These are phyloP conservation scores for Phaffia rhodozyma DNA, from an alignment of 1,284 basidiomycete species.

Conservation along the genomic window DNA sequence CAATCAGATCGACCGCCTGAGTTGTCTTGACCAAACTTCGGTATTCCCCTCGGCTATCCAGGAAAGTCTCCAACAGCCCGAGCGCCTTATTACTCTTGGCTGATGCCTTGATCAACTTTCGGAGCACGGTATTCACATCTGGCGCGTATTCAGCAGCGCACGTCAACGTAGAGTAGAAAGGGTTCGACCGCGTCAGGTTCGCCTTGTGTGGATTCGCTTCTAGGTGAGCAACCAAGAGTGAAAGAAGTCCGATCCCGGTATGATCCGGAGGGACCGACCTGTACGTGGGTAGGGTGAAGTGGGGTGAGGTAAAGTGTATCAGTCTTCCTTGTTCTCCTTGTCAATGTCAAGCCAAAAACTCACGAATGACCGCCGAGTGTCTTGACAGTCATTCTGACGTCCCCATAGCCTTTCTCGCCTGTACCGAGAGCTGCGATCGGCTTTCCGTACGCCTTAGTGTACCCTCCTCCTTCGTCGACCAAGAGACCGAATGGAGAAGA, in stretches of 20 bases:
- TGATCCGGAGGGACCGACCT: conserved; percentile 25
- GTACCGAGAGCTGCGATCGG: conserved; percentile 44
- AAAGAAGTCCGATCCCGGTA: conserved; percentile 33
- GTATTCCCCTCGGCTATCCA: conserved; percentile 20
- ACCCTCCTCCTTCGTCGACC: conserved; percentile 40
- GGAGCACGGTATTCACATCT: conserved; percentile 19
- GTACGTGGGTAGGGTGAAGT: conserved; percentile 18
- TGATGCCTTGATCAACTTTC: conserved; percentile 22
- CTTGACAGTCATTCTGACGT: conserved; percentile 44
- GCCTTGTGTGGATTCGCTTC: conserved; percentile 30
- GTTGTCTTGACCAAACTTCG: conserved; percentile 30
- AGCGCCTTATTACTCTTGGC: conserved; percentile 28
- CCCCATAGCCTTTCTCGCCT: conserved; percentile 51
- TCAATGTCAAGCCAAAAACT: conserved; percentile 32
- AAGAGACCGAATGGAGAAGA: conserved; percentile 45
- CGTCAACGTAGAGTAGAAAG: conserved; percentile 16
- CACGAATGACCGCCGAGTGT: conserved; percentile 58
- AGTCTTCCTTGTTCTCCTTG: too few species aligned
- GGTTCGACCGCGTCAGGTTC: conserved; percentile 23
- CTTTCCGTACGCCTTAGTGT: conserved; percentile 33
- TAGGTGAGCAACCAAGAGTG: conserved; percentile 29
- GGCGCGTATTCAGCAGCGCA: conserved; percentile 28
- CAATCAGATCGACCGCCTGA: conserved; percentile 32
- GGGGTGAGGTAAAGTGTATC: background rate
- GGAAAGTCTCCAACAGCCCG: conserved; percentile 25